Conservation (phyloP, 2,329 filamentous ascomycete species). For the Fusarium sp. region DNA sequence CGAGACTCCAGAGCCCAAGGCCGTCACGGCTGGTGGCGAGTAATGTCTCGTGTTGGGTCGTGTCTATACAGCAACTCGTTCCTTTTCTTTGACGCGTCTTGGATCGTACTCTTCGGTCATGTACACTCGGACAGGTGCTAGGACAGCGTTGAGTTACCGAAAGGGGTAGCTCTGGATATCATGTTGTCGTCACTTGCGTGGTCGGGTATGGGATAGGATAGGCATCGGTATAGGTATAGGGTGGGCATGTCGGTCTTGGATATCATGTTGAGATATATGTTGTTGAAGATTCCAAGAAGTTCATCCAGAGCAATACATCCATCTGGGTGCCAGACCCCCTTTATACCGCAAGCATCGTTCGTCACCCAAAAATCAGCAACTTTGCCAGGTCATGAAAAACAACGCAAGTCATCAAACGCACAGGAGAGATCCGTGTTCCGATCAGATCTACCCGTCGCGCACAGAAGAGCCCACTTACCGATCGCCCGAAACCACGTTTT, state of each 20-base stretch:
- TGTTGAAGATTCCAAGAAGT: background rate
- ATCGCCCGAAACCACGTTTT: slow-evolving; percentile 32
- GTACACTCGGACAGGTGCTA: background rate
- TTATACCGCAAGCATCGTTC: background rate
- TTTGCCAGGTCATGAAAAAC: slow-evolving; percentile 16
- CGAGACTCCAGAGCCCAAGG: slow-evolving; percentile 45
- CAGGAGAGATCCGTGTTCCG: slow-evolving; percentile 28
- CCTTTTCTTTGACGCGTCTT: background rate
- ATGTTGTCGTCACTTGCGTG: background rate
- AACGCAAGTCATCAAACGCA: slow-evolving; percentile 9
- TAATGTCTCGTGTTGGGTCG: slow-evolving; percentile 16
- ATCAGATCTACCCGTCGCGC: slow-evolving; percentile 29
- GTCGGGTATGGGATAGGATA: background rate
- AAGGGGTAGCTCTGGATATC: background rate
- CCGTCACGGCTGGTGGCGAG: slow-evolving; percentile 46
- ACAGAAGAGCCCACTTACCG: slow-evolving; percentile 36
- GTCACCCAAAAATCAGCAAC: slow-evolving; percentile 7
- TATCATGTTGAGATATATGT: background rate
- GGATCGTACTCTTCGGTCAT: background rate
- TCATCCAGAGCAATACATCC: background rate
- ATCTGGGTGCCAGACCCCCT: background rate
- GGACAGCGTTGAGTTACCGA: background rate
- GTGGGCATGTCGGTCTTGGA: background rate
- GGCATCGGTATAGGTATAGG: background rate
- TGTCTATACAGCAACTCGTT: slow-evolving; percentile 23